Percentiles rank a stretch among this genome's conserved stretches.
Evolutionary conservation across 2,329 filamentous ascomycete species (phyloP).

Genomic region (Arachnopeziza araneosa): DNA sequence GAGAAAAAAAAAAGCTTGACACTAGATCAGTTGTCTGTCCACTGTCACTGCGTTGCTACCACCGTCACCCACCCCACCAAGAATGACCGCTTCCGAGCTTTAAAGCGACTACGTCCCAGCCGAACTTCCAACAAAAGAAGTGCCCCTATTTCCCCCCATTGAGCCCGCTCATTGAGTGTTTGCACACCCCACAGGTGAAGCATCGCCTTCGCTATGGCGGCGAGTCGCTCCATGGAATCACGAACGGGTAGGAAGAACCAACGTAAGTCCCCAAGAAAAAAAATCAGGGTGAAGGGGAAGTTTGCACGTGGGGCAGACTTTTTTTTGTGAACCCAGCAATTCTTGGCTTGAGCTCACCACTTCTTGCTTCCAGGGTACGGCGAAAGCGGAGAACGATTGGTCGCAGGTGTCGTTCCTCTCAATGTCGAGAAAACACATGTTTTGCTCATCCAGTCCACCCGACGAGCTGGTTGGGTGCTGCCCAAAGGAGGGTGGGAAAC

Average conservation of each 20-base stretch:
- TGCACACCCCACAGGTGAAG: slow-evolving; percentile 23
- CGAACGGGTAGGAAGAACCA: slow-evolving; percentile 74
- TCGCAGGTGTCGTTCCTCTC: slow-evolving; percentile 89
- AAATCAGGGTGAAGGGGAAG: not conserved
- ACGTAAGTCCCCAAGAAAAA: slow-evolving; percentile 54
- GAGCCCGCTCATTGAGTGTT: slow-evolving; percentile 14
- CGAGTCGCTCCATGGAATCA: slow-evolving; percentile 61
- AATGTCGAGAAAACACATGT: slow-evolving; percentile 82
- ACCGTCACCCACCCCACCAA: slow-evolving; percentile 8
- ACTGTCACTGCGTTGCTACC: not conserved
- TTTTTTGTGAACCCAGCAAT: slow-evolving; percentile 12
- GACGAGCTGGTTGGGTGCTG: slow-evolving; percentile 89
- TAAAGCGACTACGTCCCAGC: slow-evolving; percentile 17
- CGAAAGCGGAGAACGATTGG: slow-evolving; percentile 84
- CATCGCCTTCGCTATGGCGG: slow-evolving; percentile 28
- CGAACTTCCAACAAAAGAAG: slow-evolving; percentile 11
- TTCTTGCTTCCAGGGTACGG: slow-evolving; percentile 67
- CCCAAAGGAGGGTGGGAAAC: slow-evolving; percentile 98
- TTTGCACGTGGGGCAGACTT: slow-evolving; percentile 13
- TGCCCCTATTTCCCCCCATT: slow-evolving; percentile 9
- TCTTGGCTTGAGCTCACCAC: slow-evolving; percentile 25
- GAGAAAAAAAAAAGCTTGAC: not conserved
- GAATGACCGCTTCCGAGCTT: slow-evolving; percentile 23
- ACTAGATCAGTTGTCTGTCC: not conserved
- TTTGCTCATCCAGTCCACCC: slow-evolving; percentile 86